Evolutionary conservation across 2,329 filamentous ascomycete genomes (phyloP), one percentile per base, ranked within the genome.

Genomic region (Apiospora marii): DNA sequence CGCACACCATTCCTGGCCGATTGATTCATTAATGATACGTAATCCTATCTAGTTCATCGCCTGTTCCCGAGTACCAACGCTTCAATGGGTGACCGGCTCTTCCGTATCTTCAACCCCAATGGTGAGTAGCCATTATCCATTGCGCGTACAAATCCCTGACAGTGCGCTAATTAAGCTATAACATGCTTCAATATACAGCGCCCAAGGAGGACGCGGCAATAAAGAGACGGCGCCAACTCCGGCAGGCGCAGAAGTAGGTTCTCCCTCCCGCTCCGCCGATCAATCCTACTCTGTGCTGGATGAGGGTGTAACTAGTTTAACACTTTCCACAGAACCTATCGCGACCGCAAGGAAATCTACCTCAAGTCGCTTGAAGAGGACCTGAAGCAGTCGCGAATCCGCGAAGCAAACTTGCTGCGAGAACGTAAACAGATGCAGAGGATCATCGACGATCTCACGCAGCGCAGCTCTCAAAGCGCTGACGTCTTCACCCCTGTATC

Each of bases 331-430:
- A 71, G 70, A 12, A 71, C 70, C 8, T 71, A 71, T 48, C 70
- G 70, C 48, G 37, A 43, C 19, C 70, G 70, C 43, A 71, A 71
- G 37, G 70, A 71, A 13, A 67, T 48, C 27, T 71, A 71, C 43
- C 61, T 49, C 24, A 41, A 44, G 13, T 67, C 70, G 24, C 53
- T 71, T 2, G 70, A 71, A 44, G 53, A 53, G 8, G 70, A 37
- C 22, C 67, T 71, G 13, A 34, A 44, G 14, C 10, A 44, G 14
- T 24, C 53, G 12, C 70, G 67, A 19, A 49, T 37, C 12, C 53
- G 49, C 53, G 70, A 71, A 37, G 70, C 64, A 24, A 53, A 46
- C 6, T 14, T 71, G 41, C 41, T 43, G 41, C 41, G 41, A 43
- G 41, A 43, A 43, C 41, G 41, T 10, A 10, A 43, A 43, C 53